These are phyloP conservation scores for Coffea humblotiana DNA, from an alignment of 305 asterid species.

Conservation along the genomic window DNA sequence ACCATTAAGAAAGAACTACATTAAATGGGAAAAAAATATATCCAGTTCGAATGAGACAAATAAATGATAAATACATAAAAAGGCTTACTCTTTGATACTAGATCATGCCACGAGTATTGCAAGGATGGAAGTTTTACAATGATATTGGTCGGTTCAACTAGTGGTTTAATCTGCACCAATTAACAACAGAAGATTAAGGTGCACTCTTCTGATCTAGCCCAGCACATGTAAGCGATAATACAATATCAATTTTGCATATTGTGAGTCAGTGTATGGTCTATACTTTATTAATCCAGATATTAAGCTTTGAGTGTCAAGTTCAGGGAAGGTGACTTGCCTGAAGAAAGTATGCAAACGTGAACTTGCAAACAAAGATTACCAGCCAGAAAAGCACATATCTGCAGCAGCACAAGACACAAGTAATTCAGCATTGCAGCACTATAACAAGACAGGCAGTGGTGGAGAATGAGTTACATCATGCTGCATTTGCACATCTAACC, in stretches of 20 bases:
- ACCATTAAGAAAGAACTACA: constrained; percentile 2
- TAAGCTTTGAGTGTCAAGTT: background rate
- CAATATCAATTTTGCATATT: too few relatives aligned
- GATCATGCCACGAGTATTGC: constrained; percentile 89
- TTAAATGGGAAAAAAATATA: background rate
- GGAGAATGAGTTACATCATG: background rate
- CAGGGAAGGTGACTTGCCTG: constrained; percentile 60
- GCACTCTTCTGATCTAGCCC: background rate
- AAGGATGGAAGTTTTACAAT: constrained; percentile 50
- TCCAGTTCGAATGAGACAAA: too few relatives aligned
- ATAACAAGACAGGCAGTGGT: background rate
- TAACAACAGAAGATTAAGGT: constrained; percentile 18
- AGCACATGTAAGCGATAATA: background rate
- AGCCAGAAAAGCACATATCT: constrained; percentile 94
- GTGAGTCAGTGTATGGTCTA: too few relatives aligned
- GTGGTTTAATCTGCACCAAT: constrained; percentile 76
- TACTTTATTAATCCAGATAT: too few relatives aligned
- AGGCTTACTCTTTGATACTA: constrained; percentile 69
- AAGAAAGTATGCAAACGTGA: constrained; percentile 92
- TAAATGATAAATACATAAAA: background rate
- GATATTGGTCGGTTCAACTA: constrained; percentile 70
- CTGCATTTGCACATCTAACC: background rate
- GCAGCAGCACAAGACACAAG: constrained; percentile 30
- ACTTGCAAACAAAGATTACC: constrained; percentile 90
- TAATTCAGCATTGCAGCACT: background rate